A percentile compares a stretch with the other conserved stretches of the same genome.
These are phyloP conservation scores for Alternaria incomplexa DNA, from an alignment of 2,329 filamentous ascomycete genomes.

Conservation along the genomic window DNA sequence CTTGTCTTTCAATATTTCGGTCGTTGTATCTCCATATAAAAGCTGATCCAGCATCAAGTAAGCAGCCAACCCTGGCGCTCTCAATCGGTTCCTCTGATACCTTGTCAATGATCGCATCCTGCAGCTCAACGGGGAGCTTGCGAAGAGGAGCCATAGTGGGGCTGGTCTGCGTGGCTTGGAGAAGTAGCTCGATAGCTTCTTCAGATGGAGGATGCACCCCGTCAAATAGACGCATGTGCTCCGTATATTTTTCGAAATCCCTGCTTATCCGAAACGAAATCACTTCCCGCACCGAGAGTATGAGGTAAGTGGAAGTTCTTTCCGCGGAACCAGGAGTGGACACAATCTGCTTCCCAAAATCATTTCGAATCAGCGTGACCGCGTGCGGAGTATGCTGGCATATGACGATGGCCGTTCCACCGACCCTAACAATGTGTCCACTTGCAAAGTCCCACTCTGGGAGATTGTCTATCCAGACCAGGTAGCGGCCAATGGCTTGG, in stretches of 20 bases:
- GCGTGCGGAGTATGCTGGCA: constrained; percentile 18
- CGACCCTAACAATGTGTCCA: constrained; percentile 14
- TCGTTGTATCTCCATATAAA: constrained; percentile 22
- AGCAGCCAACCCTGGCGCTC: constrained; percentile 24
- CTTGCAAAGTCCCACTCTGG: constrained; percentile 11
- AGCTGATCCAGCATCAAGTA: constrained; percentile 21
- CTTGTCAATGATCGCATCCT: constrained; percentile 27
- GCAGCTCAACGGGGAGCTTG: constrained; percentile 27
- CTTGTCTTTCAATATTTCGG: constrained; percentile 23
- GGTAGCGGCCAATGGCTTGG: constrained; percentile 4
- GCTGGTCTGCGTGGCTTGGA: constrained; percentile 15
- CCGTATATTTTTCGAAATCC: constrained; percentile 12
- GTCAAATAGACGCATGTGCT: constrained; percentile 22
- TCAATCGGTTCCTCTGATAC: constrained; percentile 25
- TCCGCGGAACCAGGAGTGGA: neutral
- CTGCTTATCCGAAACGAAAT: constrained; percentile 17
- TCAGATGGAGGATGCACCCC: constrained; percentile 20
- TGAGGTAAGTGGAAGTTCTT: constrained; percentile 17
- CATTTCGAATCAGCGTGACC: constrained; percentile 16
- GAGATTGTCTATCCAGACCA: constrained; percentile 18
- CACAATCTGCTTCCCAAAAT: constrained; percentile 11
- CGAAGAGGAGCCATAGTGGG: constrained; percentile 12
- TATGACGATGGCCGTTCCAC: constrained; percentile 18
- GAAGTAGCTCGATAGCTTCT: constrained; percentile 19
- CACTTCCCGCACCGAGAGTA: constrained; percentile 24